These are phyloP conservation scores for Tothia fuscella DNA, from an alignment of 2,329 filamentous ascomycete genomes.

Conservation along the genomic window DNA sequence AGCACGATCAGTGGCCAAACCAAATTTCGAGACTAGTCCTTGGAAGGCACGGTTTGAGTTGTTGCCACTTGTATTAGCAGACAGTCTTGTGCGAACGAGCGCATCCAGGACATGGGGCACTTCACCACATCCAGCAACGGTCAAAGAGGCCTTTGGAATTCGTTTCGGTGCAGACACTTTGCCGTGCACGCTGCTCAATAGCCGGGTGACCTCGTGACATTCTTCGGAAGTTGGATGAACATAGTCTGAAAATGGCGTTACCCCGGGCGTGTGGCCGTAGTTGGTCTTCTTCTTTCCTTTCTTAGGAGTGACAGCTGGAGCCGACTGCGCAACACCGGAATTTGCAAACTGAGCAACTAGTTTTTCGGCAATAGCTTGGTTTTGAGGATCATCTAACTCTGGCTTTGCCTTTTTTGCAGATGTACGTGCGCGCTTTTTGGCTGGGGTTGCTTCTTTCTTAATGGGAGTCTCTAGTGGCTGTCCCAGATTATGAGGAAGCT, in stretches of 20 bases:
- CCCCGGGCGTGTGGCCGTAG: conserved; percentile 35
- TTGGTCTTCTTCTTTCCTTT: conserved; percentile 23
- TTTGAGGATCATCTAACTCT: conserved; percentile 4
- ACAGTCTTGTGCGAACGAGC: conserved; percentile 49
- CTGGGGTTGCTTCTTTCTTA: conserved; percentile 15
- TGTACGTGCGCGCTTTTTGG: conserved; percentile 18
- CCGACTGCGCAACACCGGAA: background rate
- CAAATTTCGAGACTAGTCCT: conserved; percentile 53
- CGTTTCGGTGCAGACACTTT: conserved; percentile 50
- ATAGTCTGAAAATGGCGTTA: conserved; percentile 58
- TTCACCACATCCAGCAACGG: conserved; percentile 58
- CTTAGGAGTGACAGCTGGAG: background rate
- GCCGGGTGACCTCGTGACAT: conserved; percentile 54
- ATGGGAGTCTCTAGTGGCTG: conserved; percentile 15
- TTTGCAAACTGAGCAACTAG: conserved; percentile 4
- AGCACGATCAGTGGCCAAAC: conserved; percentile 47
- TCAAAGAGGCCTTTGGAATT: conserved; percentile 50
- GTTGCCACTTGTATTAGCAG: conserved; percentile 45
- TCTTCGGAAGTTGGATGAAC: conserved; percentile 52
- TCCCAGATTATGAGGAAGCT: conserved; percentile 47
- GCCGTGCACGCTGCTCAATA: conserved; percentile 57
- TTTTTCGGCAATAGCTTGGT: conserved; percentile 2
- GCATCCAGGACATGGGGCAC: conserved; percentile 54
- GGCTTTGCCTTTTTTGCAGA: background rate
- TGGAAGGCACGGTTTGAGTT: conserved; percentile 56